Evolutionary conservation across 2,329 filamentous ascomycete species (phyloP).

Genomic region (Penicillium italicum): DNA sequence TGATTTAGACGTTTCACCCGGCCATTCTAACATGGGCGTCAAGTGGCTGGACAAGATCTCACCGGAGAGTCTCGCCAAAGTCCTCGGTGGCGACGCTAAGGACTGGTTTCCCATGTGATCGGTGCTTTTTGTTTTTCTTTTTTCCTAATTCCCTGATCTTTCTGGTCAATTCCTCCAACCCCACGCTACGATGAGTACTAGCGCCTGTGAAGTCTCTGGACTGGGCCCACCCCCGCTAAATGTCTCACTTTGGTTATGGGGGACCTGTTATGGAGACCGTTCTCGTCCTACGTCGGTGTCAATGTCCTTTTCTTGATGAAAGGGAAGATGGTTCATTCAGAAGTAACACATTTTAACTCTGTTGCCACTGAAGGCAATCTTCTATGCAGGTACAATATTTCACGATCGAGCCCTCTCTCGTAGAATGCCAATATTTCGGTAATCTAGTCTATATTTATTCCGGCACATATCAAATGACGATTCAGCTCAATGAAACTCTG

Average conservation of each 20-base stretch:
- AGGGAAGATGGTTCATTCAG: neutral
- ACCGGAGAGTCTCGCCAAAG: neutral
- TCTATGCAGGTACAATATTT: constrained; percentile 6
- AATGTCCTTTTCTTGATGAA: neutral
- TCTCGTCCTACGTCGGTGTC: neutral
- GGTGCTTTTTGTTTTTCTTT: neutral
- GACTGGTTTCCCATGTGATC: neutral
- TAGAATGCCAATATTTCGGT: neutral
- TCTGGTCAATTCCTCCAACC: neutral
- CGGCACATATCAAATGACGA: neutral
- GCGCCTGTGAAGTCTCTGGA: too few relatives aligned
- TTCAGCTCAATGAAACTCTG: neutral
- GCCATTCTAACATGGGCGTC: neutral
- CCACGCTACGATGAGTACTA: neutral
- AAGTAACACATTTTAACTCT: too few relatives aligned
- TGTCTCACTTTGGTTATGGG: constrained; percentile 2
- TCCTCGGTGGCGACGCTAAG: neutral
- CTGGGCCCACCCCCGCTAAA: constrained; percentile 1
- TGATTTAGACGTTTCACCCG: neutral
- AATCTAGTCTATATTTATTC: neutral
- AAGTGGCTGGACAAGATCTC: neutral
- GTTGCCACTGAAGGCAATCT: neutral
- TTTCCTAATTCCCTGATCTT: neutral
- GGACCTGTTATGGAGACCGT: neutral
- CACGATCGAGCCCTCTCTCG: neutral